Conservation (phyloP, 768 basidiomycete species). For the Chalciporus sphaerocephalus region DNA sequence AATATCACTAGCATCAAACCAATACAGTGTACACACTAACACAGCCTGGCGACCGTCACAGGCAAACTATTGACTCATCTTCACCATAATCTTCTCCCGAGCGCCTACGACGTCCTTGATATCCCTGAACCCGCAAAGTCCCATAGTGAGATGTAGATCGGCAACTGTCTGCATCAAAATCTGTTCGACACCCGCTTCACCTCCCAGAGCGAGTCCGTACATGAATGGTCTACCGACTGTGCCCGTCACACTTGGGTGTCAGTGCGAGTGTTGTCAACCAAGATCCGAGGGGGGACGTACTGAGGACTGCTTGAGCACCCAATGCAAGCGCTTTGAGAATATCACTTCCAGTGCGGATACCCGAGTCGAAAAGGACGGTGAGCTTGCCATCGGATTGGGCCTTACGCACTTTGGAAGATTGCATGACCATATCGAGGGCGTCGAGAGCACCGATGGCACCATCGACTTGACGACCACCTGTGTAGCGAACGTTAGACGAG, state of each 20-base stretch:
- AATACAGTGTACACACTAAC: background rate
- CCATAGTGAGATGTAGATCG: slow-evolving; percentile 42
- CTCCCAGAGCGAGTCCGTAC: slow-evolving; percentile 46
- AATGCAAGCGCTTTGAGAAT: slow-evolving; percentile 53
- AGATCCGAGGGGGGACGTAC: slow-evolving; percentile 21
- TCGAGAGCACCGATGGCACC: slow-evolving; percentile 72
- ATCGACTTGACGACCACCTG: slow-evolving; percentile 74
- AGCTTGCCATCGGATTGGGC: slow-evolving; percentile 59
- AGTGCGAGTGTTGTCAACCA: background rate
- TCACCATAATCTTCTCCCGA: slow-evolving; percentile 32
- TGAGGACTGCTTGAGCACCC: slow-evolving; percentile 50
- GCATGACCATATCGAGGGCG: slow-evolving; percentile 64
- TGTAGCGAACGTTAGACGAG: background rate
- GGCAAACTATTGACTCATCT: slow-evolving; percentile 16
- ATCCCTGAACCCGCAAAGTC: slow-evolving; percentile 37
- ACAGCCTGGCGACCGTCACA: too few relatives aligned
- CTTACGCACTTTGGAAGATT: slow-evolving; percentile 51
- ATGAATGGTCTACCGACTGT: slow-evolving; percentile 42
- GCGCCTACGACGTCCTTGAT: slow-evolving; percentile 38
- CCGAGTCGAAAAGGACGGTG: slow-evolving; percentile 66
- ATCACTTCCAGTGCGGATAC: slow-evolving; percentile 52
- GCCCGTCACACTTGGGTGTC: background rate
- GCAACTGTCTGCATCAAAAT: slow-evolving; percentile 43
- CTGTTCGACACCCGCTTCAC: slow-evolving; percentile 46
- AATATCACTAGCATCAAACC: too few relatives aligned